These are phyloP conservation scores for Spathaspora hagerdaliae DNA, from an alignment of 805 yeast genomes.

Conservation along the genomic window DNA sequence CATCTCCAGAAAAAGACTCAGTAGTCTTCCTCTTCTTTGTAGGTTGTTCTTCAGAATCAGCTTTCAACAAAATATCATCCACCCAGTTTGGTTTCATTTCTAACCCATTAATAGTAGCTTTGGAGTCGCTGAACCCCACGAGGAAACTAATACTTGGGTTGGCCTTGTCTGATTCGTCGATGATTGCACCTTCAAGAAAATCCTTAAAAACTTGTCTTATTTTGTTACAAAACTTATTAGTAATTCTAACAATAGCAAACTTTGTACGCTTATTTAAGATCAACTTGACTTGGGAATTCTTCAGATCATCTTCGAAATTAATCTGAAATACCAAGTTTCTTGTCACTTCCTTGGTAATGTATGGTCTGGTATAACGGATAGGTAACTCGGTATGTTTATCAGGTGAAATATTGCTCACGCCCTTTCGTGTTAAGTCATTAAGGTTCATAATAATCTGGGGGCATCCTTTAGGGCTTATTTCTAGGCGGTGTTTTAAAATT, in stretches of 20 bases:
- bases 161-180: conserved; percentile 12
- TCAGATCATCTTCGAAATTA: conserved; percentile 12
- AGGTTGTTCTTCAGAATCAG: conserved; percentile 5
- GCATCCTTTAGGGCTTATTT: conserved; percentile 34
- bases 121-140: conserved; percentile 23
- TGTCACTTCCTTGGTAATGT: conserved; percentile 26
- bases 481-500: conserved; percentile 44
- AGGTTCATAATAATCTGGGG: conserved; percentile 60
- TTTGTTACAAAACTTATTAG: conserved; percentile 19
- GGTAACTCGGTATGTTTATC: conserved; percentile 18
- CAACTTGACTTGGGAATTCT: conserved; percentile 26
- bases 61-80: conserved; percentile 20
- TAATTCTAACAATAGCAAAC: conserved; percentile 21
- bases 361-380: conserved; percentile 30
- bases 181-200: conserved; percentile 13
- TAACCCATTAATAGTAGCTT: conserved; percentile 29
- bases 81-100: conserved; percentile 33
- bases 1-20: conserved; percentile 23
- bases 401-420: conserved; percentile 23
- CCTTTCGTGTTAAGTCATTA: conserved; percentile 41
- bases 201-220: conserved; percentile 22
- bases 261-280: conserved; percentile 24
- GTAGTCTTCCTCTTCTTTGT: conserved; percentile 7
- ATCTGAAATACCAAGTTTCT: conserved; percentile 30
- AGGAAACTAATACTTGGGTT: conserved; percentile 17